phyloP scores from a whole-genome alignment of 2,329 filamentous ascomycete genomes.

The Decorospora gaudefroyi region DNA sequence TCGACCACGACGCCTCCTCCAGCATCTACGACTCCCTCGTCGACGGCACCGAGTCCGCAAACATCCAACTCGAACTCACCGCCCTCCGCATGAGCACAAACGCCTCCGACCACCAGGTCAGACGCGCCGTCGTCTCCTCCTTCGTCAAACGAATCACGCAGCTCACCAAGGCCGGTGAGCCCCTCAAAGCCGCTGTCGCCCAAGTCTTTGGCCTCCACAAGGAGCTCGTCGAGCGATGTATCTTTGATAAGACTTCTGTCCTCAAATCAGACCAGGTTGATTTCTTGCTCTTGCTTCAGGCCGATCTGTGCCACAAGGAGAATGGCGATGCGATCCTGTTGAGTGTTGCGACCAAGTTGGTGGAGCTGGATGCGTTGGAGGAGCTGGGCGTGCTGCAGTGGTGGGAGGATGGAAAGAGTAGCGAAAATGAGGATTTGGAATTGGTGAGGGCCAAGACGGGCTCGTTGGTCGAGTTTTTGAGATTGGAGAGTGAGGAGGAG shows the following conservation, averaged over 20 bases:
- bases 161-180: constrained; percentile 58
- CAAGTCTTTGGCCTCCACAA: constrained; percentile 58
- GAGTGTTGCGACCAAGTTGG: constrained; percentile 80
- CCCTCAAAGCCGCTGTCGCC: constrained; percentile 49
- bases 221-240: constrained; percentile 61
- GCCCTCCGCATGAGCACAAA: constrained; percentile 89
- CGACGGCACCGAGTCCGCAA: constrained; percentile 71
- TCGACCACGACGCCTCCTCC: constrained; percentile 84
- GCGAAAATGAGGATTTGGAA: constrained; percentile 68
- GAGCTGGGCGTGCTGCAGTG: constrained; percentile 86
- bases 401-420: constrained; percentile 79
- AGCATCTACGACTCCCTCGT: constrained; percentile 86
- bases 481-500: constrained; percentile 72
- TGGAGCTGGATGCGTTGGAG: constrained; percentile 81
- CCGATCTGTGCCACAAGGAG: constrained; percentile 69
- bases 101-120: constrained; percentile 85
- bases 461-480: constrained; percentile 78
- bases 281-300: constrained; percentile 80
- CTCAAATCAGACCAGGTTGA: constrained; percentile 76
- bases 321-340: constrained; percentile 72
- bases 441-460: constrained; percentile 73
- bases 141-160: constrained; percentile 82
- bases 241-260: constrained; percentile 60
- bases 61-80: constrained; percentile 92
- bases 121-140: constrained; percentile 80